Percentiles rank a stretch among this genome's conserved stretches.
phyloP scores from a whole-genome alignment of 2,329 filamentous ascomycete species.

The Nigrospora osmanthi region DNA sequence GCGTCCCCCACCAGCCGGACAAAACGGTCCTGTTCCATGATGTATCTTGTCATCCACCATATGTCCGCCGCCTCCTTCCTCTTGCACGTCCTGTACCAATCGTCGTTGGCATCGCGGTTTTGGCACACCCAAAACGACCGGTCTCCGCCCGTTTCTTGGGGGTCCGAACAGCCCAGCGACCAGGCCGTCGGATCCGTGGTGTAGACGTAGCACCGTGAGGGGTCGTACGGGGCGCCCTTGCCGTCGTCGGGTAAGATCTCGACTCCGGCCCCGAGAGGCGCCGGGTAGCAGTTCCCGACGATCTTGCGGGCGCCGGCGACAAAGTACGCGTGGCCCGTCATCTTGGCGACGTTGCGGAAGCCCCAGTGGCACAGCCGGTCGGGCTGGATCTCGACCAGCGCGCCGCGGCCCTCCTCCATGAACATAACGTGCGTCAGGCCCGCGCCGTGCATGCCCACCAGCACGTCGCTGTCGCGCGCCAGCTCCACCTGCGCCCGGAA shows the following conservation, averaged over 20 bases:
- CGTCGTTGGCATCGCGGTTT: not conserved
- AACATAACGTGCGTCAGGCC: conserved; percentile 34
- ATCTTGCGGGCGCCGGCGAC: conserved; percentile 18
- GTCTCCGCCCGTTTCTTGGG: not conserved
- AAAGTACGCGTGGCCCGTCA: conserved; percentile 28
- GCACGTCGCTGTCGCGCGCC: conserved; percentile 27
- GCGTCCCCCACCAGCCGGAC: not conserved
- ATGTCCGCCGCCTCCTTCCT: not conserved
- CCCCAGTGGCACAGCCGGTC: conserved; percentile 23
- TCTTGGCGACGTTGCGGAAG: conserved; percentile 31
- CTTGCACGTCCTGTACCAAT: not conserved
- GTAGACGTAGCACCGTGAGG: not conserved
- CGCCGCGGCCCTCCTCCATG: conserved; percentile 20
- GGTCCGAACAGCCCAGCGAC: not conserved
- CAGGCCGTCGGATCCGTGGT: not conserved
- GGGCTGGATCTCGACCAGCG: conserved; percentile 34
- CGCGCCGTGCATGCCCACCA: conserved; percentile 35
- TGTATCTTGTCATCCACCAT: not conserved
- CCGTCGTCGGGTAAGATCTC: not conserved
- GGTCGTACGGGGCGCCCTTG: not conserved
- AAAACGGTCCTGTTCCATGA: not conserved
- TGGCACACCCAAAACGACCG: not conserved
- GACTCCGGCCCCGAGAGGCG: not conserved
- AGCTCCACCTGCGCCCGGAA: conserved; percentile 27
- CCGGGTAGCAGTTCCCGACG: not conserved